phyloP scores from a whole-genome alignment of 2,329 filamentous ascomycete species.

The Diaporthe nobilis region DNA sequence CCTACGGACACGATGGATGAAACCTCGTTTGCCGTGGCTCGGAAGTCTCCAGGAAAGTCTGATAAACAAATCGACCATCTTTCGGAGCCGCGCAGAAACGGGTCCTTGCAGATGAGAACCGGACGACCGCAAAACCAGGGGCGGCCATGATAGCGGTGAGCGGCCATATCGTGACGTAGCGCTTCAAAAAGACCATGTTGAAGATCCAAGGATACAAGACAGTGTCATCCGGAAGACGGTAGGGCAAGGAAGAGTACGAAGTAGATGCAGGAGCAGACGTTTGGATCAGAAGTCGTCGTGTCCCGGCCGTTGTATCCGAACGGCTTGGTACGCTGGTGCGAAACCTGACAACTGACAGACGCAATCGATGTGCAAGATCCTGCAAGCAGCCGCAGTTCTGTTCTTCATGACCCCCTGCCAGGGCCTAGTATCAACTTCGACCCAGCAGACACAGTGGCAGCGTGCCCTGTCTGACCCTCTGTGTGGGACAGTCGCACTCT shows the following conservation, averaged over 20 bases:
- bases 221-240: constrained; percentile 7
- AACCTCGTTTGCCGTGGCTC: not conserved
- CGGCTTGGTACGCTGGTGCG: constrained; percentile 30
- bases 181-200: not conserved
- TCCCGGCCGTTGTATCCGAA: constrained; percentile 19
- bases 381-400: constrained; percentile 37
- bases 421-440: constrained; percentile 6
- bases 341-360: constrained; percentile 39
- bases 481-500: constrained; percentile 19
- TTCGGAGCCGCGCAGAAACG: not conserved
- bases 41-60: not conserved
- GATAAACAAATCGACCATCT: not conserved
- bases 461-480: constrained; percentile 29
- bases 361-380: constrained; percentile 39
- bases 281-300: constrained; percentile 2
- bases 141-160: constrained; percentile 11
- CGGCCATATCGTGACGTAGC: not conserved
- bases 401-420: not conserved
- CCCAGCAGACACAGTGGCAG: not conserved
- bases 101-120: constrained; percentile 32
- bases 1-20: not conserved
- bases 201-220: constrained; percentile 12
- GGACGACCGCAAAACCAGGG: not conserved
- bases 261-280: not conserved
- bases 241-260: not conserved